Evolutionary conservation across 805 yeast species (phyloP).

Genomic region (Naumovozyma dairenensis): DNA sequence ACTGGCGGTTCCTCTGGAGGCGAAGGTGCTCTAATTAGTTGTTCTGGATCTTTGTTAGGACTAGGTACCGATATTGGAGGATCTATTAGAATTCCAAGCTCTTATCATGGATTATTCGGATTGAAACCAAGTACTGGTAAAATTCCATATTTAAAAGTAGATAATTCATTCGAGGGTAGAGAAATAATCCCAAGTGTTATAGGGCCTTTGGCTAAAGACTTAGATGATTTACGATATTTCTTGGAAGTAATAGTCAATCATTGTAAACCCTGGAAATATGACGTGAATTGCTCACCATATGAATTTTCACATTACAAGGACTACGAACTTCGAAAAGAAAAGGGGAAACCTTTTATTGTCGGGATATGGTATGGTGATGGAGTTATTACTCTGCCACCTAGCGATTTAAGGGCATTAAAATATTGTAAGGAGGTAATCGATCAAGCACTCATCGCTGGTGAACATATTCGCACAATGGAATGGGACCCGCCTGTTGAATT

Average conservation of each 20-base stretch:
- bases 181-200: conserved; percentile 46
- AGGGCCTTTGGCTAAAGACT: conserved; percentile 44
- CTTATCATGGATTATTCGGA: conserved; percentile 37
- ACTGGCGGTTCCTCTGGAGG: conserved; percentile 59
- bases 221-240: conserved; percentile 42
- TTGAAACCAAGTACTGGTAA: conserved; percentile 16
- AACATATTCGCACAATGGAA: no score
- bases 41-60: conserved; percentile 46
- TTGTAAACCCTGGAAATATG: conserved; percentile 9
- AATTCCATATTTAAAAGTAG: conserved; percentile 27
- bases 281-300: conserved; percentile 10
- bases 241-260: conserved; percentile 28
- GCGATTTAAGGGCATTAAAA: conserved; percentile 12
- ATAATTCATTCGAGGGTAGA: conserved; percentile 38
- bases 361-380: conserved; percentile 16
- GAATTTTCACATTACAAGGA: conserved; percentile 4
- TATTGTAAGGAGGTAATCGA: conserved; percentile 8
- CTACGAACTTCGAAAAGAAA: no score
- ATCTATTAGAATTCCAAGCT: conserved; percentile 51
- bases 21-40: conserved; percentile 47
- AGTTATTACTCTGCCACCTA: conserved; percentile 11
- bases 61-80: conserved; percentile 61
- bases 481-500: conserved; percentile 12
- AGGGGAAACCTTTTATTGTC: conserved; percentile 6
- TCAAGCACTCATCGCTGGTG: conserved; percentile 3